Conservation (phyloP, 2,329 filamentous ascomycete species). For the Fusarium coicis region DNA sequence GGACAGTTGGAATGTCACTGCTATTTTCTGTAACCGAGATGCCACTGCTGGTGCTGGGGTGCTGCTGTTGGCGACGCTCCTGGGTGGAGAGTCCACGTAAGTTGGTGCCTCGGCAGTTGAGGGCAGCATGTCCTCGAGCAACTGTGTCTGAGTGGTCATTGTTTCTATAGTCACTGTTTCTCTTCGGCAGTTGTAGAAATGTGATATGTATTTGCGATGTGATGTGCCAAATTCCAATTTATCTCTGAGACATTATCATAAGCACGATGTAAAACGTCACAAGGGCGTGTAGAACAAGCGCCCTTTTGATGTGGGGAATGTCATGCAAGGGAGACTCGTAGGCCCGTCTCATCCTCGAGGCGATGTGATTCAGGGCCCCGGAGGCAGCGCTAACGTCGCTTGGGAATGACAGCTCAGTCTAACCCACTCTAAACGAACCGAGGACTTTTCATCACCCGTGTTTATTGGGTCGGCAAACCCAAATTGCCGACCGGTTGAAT, state of each 20-base stretch:
- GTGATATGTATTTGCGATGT: background rate
- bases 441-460: background rate
- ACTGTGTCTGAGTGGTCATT: conserved; percentile 11
- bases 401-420: background rate
- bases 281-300: background rate
- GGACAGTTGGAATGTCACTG: conserved; percentile 37
- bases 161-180: background rate
- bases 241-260: background rate
- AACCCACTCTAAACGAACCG: background rate
- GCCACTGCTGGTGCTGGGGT: background rate
- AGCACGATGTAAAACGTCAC: background rate
- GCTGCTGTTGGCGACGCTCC: background rate
- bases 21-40: conserved; percentile 33
- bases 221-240: background rate
- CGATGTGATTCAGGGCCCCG: background rate
- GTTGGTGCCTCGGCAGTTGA: background rate
- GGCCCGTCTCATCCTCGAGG: background rate
- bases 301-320: conserved; percentile 10
- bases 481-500: background rate
- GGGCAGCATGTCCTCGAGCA: background rate
- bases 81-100: background rate
- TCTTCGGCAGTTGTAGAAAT: background rate
- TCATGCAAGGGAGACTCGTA: background rate
- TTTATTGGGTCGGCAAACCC: background rate
- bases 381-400: conserved; percentile 1